Percentiles rank a stretch among this genome's conserved stretches.
phyloP scores from a whole-genome alignment of 2,329 filamentous ascomycete genomes.

The Aureobasidium sp. region DNA sequence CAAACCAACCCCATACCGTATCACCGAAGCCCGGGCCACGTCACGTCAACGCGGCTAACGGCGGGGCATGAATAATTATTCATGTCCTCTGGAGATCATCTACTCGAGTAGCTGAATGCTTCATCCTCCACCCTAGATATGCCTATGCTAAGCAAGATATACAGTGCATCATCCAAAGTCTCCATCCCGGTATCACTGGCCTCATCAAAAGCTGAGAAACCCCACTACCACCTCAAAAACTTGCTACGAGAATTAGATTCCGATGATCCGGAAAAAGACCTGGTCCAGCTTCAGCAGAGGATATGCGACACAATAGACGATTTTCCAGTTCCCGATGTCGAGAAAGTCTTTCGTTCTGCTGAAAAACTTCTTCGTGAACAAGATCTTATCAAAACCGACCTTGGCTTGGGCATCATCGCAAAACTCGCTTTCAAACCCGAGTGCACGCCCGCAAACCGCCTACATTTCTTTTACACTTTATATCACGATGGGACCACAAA shows the following conservation, averaged over 20 bases:
- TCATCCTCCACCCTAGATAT: not conserved
- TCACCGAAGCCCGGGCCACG: not conserved
- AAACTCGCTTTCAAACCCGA: conserved; percentile 4
- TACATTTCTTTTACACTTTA: conserved; percentile 3
- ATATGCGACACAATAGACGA: conserved; percentile 4
- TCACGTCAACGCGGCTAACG: not conserved
- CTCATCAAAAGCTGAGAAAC: conserved; percentile 2
- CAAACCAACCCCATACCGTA: not conserved
- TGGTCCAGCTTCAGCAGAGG: not conserved
- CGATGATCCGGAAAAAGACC: not conserved
- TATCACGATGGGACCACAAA: conserved; percentile 1
- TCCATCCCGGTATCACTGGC: not conserved
- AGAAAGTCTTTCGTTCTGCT: not conserved
- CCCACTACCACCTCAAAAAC: not conserved
- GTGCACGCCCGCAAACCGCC: conserved; percentile 1
- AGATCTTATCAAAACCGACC: not conserved
- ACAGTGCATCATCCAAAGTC: conserved; percentile 4
- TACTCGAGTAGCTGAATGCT: too few species aligned
- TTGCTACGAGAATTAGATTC: conserved; percentile 1
- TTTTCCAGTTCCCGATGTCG: not conserved
- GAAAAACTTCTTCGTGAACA: conserved; percentile 6
- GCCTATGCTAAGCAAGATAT: conserved; percentile 7
- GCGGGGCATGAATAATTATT: not conserved
- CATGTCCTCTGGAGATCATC: not conserved
- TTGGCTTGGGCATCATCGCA: conserved; percentile 4